phyloP scores from a whole-genome alignment of 1,284 basidiomycete genomes.

The Uromyces viciae-fabae region DNA sequence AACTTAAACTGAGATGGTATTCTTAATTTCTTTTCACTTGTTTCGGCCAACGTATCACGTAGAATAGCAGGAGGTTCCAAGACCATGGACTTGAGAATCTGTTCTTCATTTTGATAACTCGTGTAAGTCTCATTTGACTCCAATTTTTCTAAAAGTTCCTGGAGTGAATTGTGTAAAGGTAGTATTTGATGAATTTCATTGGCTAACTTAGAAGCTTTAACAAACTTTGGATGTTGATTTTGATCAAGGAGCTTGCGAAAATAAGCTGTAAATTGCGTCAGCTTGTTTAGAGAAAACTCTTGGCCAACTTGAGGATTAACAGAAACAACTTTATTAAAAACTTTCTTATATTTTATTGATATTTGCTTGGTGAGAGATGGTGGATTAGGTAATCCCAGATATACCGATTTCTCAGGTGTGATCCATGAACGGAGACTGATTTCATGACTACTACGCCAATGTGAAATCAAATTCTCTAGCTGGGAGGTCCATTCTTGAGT shows the following conservation, averaged over 20 bases:
- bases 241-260: conserved; percentile 23
- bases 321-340: background rate
- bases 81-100: conserved; percentile 32
- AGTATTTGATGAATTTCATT: conserved; percentile 30
- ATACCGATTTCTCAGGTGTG: background rate
- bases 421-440: conserved; percentile 32
- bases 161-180: conserved; percentile 18
- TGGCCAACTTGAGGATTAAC: conserved; percentile 22
- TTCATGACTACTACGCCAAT: conserved; percentile 14
- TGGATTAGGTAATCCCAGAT: conserved; percentile 6
- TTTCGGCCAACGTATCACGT: background rate
- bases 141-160: background rate
- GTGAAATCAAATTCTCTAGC: conserved; percentile 19
- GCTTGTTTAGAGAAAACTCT: conserved; percentile 12
- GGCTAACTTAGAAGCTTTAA: conserved; percentile 39
- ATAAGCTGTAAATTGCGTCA: conserved; percentile 8
- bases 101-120: conserved; percentile 14
- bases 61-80: conserved; percentile 7
- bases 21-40: background rate
- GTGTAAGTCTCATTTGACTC: background rate
- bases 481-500: conserved; percentile 8
- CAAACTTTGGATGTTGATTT: conserved; percentile 33
- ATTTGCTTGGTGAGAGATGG: conserved; percentile 32
- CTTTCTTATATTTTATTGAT: conserved; percentile 17
- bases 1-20: background rate